These are phyloP conservation scores for Murraya koenigii DNA, from an alignment of 345 rosid species.

Conservation along the genomic window DNA sequence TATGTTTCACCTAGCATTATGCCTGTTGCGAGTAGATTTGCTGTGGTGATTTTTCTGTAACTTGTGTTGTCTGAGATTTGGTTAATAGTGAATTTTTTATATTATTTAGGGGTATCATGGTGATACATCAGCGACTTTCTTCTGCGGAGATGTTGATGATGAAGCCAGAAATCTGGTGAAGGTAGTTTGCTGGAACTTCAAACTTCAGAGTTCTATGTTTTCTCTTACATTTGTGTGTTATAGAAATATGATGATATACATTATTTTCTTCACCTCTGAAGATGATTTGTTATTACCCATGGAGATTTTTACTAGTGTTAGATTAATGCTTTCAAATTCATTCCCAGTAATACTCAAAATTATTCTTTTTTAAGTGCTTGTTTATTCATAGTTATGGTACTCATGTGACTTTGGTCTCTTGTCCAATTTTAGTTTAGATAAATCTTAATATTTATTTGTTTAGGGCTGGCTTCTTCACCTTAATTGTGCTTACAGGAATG, in stretches of 20 bases:
- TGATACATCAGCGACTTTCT: slow-evolving; percentile 93
- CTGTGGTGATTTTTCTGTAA: slow-evolving; percentile 8
- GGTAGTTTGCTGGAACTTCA: slow-evolving; percentile 39
- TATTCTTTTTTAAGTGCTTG: not conserved
- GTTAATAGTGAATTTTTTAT: not conserved
- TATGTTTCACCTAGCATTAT: not conserved
- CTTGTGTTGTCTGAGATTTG: slow-evolving; percentile 1
- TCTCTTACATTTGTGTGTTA: not conserved
- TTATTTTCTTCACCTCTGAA: not conserved
- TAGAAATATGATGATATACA: not conserved
- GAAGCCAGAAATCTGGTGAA: slow-evolving; percentile 74
- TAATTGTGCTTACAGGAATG: slow-evolving; percentile 11
- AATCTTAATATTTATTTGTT: not conserved
- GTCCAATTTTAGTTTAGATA: not conserved
- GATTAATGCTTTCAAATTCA: not conserved
- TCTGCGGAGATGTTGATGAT: slow-evolving; percentile 81
- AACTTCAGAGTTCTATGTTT: not conserved
- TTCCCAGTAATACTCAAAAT: not conserved
- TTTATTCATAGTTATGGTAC: not conserved
- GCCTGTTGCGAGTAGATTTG: not conserved
- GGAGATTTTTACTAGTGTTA: not conserved
- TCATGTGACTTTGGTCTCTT: not conserved
- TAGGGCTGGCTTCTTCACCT: slow-evolving; percentile 4
- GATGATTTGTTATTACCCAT: not conserved
- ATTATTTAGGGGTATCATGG: slow-evolving; percentile 82